phyloP scores from a whole-genome alignment of 805 yeast genomes.

The Kodamaea jinghongensis region DNA sequence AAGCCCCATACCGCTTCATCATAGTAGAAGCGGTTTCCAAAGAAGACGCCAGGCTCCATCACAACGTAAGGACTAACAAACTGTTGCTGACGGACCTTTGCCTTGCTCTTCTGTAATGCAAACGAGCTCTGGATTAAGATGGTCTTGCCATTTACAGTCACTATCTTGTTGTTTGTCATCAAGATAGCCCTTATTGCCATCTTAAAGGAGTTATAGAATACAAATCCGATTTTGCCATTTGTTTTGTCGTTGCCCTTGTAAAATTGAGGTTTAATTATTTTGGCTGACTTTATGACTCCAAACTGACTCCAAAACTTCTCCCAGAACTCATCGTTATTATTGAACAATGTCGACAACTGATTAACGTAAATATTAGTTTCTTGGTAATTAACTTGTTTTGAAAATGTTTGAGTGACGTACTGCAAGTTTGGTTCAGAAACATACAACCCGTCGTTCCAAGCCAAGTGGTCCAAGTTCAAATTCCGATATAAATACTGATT shows the following conservation, averaged over 20 bases:
- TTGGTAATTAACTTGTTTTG: slow-evolving; percentile 40
- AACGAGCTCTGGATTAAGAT: slow-evolving; percentile 36
- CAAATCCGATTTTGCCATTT: slow-evolving; percentile 48
- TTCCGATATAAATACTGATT: slow-evolving; percentile 23
- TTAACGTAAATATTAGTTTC: slow-evolving; percentile 75
- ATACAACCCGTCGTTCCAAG: neutral
- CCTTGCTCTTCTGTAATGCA: slow-evolving; percentile 35
- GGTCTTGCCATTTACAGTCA: slow-evolving; percentile 15
- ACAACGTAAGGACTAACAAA: too few relatives aligned
- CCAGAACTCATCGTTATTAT: slow-evolving; percentile 50
- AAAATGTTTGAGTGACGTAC: slow-evolving; percentile 12
- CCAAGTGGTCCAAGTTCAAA: slow-evolving; percentile 6
- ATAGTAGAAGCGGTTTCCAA: too few relatives aligned
- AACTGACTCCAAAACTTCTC: slow-evolving; percentile 38
- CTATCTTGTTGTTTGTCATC: slow-evolving; percentile 42
- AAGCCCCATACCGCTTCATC: too few relatives aligned
- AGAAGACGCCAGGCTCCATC: too few relatives aligned
- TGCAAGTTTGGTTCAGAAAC: slow-evolving; percentile 6
- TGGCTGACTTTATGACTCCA: slow-evolving; percentile 39
- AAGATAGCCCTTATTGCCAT: slow-evolving; percentile 64
- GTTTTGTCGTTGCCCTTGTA: slow-evolving; percentile 15
- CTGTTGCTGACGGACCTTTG: neutral
- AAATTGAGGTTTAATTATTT: slow-evolving; percentile 42
- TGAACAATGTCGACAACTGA: slow-evolving; percentile 53
- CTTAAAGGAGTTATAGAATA: slow-evolving; percentile 54